Conservation (phyloP, 1,284 basidiomycete species). For the Fomitopsis betulina region DNA sequence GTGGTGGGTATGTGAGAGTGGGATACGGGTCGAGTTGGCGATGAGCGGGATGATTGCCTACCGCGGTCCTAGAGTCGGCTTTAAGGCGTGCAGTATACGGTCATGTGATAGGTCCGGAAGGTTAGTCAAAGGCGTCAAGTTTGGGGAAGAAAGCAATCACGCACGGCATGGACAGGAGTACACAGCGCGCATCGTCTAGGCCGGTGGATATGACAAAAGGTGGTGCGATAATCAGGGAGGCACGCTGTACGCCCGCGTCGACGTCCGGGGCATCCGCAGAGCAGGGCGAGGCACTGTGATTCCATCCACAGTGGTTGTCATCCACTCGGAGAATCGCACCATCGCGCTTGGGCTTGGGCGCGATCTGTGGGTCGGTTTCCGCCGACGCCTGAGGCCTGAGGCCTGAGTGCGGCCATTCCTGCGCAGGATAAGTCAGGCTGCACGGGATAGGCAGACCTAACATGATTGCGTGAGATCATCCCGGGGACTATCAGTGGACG, state of each 20-base stretch:
- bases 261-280: not conserved
- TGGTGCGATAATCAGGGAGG: conserved; percentile 3
- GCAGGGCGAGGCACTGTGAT: not conserved
- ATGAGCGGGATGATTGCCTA: not conserved
- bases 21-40: not conserved
- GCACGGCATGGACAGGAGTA: not conserved
- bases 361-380: not conserved
- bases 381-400: not conserved
- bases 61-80: not conserved
- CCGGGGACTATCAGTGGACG: no score
- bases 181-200: not conserved
- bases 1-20: not conserved
- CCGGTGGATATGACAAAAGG: not conserved
- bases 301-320: no score
- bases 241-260: not conserved
- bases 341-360: not conserved
- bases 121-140: conserved; percentile 4
- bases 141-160: not conserved
- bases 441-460: not conserved
- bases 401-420: not conserved
- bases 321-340: not conserved
- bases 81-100: not conserved
- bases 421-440: not conserved
- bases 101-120: conserved; percentile 4
- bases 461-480: not conserved